A percentile compares a stretch with the other conserved stretches of the same genome.
Conservation (phyloP, 2,329 filamentous ascomycete species). For the Aspergillus quadrilineatus region DNA sequence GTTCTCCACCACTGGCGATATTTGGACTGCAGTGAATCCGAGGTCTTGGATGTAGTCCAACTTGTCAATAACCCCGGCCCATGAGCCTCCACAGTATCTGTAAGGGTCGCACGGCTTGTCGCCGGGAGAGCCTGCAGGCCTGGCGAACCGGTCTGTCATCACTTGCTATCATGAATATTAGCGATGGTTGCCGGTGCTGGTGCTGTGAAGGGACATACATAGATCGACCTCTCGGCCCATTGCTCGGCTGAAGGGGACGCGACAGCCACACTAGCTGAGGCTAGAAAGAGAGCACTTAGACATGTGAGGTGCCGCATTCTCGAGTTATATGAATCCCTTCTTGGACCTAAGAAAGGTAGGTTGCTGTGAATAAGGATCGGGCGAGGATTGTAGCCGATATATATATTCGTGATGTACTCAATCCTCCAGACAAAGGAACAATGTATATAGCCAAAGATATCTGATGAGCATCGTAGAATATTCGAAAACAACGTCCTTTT, state of each 20-base stretch:
- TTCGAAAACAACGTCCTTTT: neutral
- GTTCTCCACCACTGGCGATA: slow-evolving; percentile 40
- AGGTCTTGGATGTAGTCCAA: slow-evolving; percentile 50
- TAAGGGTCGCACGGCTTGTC: slow-evolving; percentile 13
- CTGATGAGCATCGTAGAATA: neutral
- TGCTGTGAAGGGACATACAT: slow-evolving; percentile 27
- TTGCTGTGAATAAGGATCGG: too few relatives aligned
- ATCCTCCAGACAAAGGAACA: too few relatives aligned
- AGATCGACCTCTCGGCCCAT: slow-evolving; percentile 59
- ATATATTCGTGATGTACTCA: neutral
- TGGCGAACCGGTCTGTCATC: slow-evolving; percentile 58
- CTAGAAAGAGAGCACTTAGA: neutral
- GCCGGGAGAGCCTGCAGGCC: slow-evolving; percentile 41
- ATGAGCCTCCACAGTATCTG: slow-evolving; percentile 62
- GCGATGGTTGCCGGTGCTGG: neutral
- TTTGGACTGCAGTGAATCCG: slow-evolving; percentile 43
- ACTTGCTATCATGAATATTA: slow-evolving; percentile 41
- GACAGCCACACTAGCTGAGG: neutral
- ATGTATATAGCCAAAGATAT: too few relatives aligned
- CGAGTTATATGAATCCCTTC: neutral
- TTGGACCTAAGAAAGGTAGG: too few relatives aligned
- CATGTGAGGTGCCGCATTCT: slow-evolving; percentile 2
- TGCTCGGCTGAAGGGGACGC: slow-evolving; percentile 18
- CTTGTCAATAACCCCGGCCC: slow-evolving; percentile 55
- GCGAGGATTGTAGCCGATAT: neutral